Base-by-base conservation (phyloP, 352 stramenopile genomes). In the Pythium scleroteichum region DNA sequence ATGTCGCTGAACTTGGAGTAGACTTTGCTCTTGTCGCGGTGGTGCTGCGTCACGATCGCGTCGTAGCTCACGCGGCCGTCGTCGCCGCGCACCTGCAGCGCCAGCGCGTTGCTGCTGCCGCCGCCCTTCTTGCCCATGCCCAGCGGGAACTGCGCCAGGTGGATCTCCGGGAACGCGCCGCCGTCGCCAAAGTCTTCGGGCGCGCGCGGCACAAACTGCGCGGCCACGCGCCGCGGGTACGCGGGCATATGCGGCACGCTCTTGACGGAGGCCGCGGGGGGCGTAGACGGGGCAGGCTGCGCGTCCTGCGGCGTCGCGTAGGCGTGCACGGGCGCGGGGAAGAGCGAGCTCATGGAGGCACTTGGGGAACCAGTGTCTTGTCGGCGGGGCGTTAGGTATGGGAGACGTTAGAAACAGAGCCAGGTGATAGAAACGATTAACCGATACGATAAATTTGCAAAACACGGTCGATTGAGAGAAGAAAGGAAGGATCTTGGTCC, bases 151-250 rank as follows among this genome's bases (percentile, higher is more conserved):
- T 99, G 96, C 59, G 96, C 94, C 26, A 99, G 76, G 72, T 99
- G 97, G 59, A 99, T 97, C 86, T 99, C 97, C 0, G 97, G 98
- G 71, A 96, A 99, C 48, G 97, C 97, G 39, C 97, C 98, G 42
- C 97, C 97, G 74, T 99, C 97, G 35, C 95, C 96, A 79, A 99
- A 99, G 73, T 99, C 97, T 24, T 75, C 73, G 20, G 61, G 51
- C 20, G 68, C 71, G 12, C 83, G 83, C 35, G 85, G 85, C 1
- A 92, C 64, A 59, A 93, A 95, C 56, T 83, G 74, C 16, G 72
- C 59, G 26, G 50, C 48, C 0, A 87, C 62, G 29, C 85, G 85
- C 3, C 70, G 67, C 7, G 85, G 83, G 48, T 95, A 95, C 14
- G 54, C 50, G 7, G 85, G 85, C 16, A 83, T 48, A 4, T 46